These are phyloP conservation scores for Komagataella phaffii DNA, from an alignment of 805 yeast genomes.

Conservation along the genomic window DNA sequence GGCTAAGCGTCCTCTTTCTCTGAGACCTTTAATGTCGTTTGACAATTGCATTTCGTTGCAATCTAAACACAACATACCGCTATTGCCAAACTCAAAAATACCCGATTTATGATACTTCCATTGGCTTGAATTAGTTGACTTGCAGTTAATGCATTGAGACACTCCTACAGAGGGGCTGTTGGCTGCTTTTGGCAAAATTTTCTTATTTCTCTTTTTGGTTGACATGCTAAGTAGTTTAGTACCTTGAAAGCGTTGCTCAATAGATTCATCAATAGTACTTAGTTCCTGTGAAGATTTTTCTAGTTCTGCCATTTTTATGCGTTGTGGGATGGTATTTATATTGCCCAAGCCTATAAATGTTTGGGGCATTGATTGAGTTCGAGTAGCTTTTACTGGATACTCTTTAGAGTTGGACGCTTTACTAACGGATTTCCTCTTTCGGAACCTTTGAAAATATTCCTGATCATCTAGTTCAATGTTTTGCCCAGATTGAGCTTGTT, in stretches of 20 bases:
- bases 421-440: neutral
- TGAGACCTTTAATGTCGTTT: constrained; percentile 11
- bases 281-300: constrained; percentile 6
- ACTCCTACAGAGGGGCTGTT: constrained; percentile 2
- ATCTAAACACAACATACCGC: constrained; percentile 17
- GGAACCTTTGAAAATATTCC: neutral
- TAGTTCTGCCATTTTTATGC: constrained; percentile 17
- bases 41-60: constrained; percentile 14
- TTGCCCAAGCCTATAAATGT: constrained; percentile 8
- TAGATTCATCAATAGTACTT: constrained; percentile 8
- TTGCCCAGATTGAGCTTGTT: constrained; percentile 1
- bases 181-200: constrained; percentile 13
- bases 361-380: constrained; percentile 21
- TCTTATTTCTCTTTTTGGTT: constrained; percentile 11
- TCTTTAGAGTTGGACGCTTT: neutral
- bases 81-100: constrained; percentile 19
- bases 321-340: constrained; percentile 17
- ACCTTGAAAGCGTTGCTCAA: constrained; percentile 4
- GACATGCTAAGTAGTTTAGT: constrained; percentile 4
- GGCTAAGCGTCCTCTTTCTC: constrained; percentile 19
- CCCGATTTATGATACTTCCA: constrained; percentile 19
- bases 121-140: constrained; percentile 14
- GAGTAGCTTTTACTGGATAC: constrained; percentile 11
- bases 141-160: constrained; percentile 16
- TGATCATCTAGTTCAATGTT: constrained; percentile 5